Conservation (phyloP, 2,329 filamentous ascomycete genomes). For the Phaeosphaeria sp. region DNA sequence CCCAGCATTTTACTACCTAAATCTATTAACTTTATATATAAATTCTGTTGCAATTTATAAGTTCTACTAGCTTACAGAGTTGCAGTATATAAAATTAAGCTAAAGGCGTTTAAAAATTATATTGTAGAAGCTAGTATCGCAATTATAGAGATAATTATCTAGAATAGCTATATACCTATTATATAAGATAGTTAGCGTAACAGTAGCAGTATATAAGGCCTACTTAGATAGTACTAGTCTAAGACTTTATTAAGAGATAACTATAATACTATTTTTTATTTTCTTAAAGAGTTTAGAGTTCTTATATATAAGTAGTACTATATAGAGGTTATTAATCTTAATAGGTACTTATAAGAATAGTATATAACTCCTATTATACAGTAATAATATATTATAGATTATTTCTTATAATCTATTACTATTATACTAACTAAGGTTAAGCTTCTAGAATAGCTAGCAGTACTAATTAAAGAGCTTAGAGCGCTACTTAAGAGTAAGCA, state of each 20-base stretch:
- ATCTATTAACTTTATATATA: too few relatives aligned
- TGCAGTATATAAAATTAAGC: background rate
- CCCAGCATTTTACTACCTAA: background rate
- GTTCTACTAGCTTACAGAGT: background rate
- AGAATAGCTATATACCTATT: too few relatives aligned
- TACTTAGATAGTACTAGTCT: too few relatives aligned
- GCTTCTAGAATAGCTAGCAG: slow-evolving; percentile 4
- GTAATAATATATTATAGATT: too few relatives aligned
- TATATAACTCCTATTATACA: too few relatives aligned
- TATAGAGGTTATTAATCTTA: background rate
- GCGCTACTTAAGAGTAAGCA: background rate
- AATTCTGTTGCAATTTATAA: too few relatives aligned
- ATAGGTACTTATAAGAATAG: background rate
- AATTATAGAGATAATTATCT: too few relatives aligned
- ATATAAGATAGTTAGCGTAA: too few relatives aligned
- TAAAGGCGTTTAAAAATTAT: background rate
- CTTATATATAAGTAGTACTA: slow-evolving; percentile 1
- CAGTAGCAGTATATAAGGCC: too few relatives aligned
- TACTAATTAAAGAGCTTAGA: slow-evolving; percentile 3
- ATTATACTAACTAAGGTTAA: background rate
- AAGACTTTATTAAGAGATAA: background rate
- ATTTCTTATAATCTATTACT: background rate
- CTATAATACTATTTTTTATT: background rate
- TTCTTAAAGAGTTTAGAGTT: background rate
- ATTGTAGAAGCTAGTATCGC: background rate